Conservation (phyloP, 2,329 filamentous ascomycete genomes). For the Fusarium sp. region DNA sequence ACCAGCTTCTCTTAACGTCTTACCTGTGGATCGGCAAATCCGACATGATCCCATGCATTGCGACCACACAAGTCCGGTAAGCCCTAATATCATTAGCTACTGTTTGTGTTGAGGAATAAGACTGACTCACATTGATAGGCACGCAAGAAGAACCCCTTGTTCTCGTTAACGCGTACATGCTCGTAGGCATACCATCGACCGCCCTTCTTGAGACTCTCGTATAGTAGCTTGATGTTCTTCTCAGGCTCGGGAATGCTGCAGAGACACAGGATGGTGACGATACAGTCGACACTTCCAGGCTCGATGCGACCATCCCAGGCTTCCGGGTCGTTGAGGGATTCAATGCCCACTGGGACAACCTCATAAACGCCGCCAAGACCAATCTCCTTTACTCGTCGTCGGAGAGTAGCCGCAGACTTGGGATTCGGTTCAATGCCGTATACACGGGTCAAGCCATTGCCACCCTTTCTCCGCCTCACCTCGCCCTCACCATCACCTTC, state of each 20-base stretch:
- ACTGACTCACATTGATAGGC: conserved; percentile 67
- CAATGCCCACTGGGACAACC: conserved; percentile 74
- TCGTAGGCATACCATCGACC: conserved; percentile 76
- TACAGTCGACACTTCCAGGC: conserved; percentile 69
- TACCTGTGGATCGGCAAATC: conserved; percentile 64
- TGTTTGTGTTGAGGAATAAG: background rate
- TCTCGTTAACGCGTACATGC: conserved; percentile 64
- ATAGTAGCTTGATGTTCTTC: conserved; percentile 68
- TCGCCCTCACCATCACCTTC: conserved; percentile 38
- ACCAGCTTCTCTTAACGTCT: conserved; percentile 64
- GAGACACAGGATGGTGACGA: conserved; percentile 73
- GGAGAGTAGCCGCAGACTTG: conserved; percentile 65
- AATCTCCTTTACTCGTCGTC: conserved; percentile 62
- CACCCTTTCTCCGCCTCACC: conserved; percentile 31
- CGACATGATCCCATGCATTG: conserved; percentile 67
- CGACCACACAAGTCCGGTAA: conserved; percentile 69
- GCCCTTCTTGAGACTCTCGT: conserved; percentile 71
- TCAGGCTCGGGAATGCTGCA: conserved; percentile 75
- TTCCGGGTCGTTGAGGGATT: conserved; percentile 64
- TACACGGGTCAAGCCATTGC: conserved; percentile 60
- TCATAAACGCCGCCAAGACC: conserved; percentile 72
- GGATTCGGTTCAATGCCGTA: conserved; percentile 77
- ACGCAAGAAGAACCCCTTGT: conserved; percentile 58
- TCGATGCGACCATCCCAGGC: conserved; percentile 64
- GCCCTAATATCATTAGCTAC: conserved; percentile 54